Percentiles rank a stretch among this genome's conserved stretches.
phyloP scores from a whole-genome alignment of 2,329 filamentous ascomycete genomes.

The Zasmidium citrigriseum region DNA sequence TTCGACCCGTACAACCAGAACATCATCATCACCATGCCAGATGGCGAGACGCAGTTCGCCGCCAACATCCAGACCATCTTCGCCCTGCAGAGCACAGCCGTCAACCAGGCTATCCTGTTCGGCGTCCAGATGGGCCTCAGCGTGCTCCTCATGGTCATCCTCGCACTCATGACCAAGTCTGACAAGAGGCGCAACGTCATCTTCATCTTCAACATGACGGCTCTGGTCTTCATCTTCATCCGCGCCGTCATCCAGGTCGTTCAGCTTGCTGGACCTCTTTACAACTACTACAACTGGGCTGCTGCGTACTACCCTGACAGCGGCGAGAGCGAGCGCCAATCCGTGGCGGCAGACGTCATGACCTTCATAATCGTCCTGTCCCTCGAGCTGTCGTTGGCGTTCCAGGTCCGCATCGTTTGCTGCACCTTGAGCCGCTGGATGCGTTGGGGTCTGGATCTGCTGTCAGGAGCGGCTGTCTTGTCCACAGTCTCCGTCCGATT shows the following conservation, averaged over 20 bases:
- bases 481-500: slow-evolving; percentile 57
- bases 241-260: slow-evolving; percentile 60
- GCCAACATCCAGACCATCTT: slow-evolving; percentile 49
- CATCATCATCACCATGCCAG: slow-evolving; percentile 46
- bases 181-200: slow-evolving; percentile 65
- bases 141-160: slow-evolving; percentile 63
- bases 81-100: slow-evolving; percentile 48
- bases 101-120: slow-evolving; percentile 60
- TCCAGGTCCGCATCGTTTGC: slow-evolving; percentile 66
- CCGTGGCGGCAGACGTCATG: slow-evolving; percentile 52
- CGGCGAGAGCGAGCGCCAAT: slow-evolving; percentile 27
- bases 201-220: slow-evolving; percentile 65
- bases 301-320: slow-evolving; percentile 28
- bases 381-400: slow-evolving; percentile 60
- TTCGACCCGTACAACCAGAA: slow-evolving; percentile 57
- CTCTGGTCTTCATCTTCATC: slow-evolving; percentile 61
- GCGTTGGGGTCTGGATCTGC: slow-evolving; percentile 46
- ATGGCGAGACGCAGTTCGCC: slow-evolving; percentile 46
- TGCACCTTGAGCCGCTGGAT: slow-evolving; percentile 47
- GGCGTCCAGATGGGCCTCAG: slow-evolving; percentile 70
- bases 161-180: slow-evolving; percentile 66
- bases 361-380: slow-evolving; percentile 55
- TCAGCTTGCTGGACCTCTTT: slow-evolving; percentile 63
- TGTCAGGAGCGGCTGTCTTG: slow-evolving; percentile 53
- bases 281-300: slow-evolving; percentile 49